Base-by-base conservation (phyloP, 2,329 filamentous ascomycete species). In the Trichoderma gracile region DNA sequence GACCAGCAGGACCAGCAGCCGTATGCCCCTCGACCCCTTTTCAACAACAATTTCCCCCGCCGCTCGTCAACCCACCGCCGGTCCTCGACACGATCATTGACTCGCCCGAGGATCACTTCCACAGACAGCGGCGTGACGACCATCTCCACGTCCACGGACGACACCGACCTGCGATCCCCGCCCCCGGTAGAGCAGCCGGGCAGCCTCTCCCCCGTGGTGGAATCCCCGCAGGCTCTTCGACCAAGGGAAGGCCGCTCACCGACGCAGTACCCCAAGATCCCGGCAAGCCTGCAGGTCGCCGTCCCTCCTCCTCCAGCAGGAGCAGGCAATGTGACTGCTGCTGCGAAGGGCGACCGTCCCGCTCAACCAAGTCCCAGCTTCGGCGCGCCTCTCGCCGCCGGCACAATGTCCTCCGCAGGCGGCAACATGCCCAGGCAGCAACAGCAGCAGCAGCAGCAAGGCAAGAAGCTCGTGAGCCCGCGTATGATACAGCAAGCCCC, bases 191-290 rank as follows among this genome's bases (percentile, higher is more conserved):
- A 70, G 25, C 33, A 63, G 56, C 73, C 65, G 59, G 71, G 66
- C 63, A 77, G 75, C 50, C 75, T 84, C 5, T 82, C 82, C 0
- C 82, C 82, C 1, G 82, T 85, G 6, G 74, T 74, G 14, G 82
- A 85, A 68, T 82, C 80, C 0, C 81, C 80, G 3, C 71, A 72
- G 67, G 82, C 80, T 0, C 80, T 80, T 3, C 71, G 72, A 1
- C 38, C 47, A 8, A 68, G 60, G 47, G 68, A 69, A 40, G 70
- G 74, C 23, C 72, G 72, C 17, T 74, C 77, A 40, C 74, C 75
- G 15, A 74, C 70, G 12, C 66, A 69, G 4, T 72, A 76, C 19
- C 76, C 76, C 14, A 70, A 65, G 54, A 77, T 76, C 38, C 69
- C 66, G 2, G 69, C 68, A 8, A 67, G 71, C 27, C 38, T 62